Evolutionary conservation across 2,329 filamentous ascomycete genomes (phyloP), one percentile per base, ranked within the genome.

Genomic region (Arthrobotrys megalospora): DNA sequence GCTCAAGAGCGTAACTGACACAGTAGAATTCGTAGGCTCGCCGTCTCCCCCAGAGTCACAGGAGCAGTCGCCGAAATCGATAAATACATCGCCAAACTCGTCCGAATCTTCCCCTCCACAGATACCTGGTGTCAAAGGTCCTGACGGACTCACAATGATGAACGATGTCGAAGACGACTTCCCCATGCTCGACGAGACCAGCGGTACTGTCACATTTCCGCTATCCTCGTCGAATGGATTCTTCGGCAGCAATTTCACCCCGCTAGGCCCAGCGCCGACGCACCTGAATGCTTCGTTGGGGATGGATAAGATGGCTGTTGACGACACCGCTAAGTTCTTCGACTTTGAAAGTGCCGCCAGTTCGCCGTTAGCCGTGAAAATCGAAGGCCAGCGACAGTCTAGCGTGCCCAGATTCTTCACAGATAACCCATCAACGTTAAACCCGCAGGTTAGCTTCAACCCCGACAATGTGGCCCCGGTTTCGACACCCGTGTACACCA

Each of bases 291-390:
- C 63, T 6, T 68, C 69, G n/a, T 14, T 72, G 11, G 68, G 68
- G 10, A 41, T 70, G 24, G 76, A 79, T 34, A 79, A 68, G 36
- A 72, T 79, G 68, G 45, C 47, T n/a, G 68, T 73, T 34, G 76
- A 73, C 36, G 76, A 79, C 14, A 64, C 76, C 7, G 66, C 62
- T 2, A 70, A 79, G 58, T 80, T 76, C 48, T 80, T 80, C 63
- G 80, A 80, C 43, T 80, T 80, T 34, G 77, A 76, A 21, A 80
- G 80, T 43, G 80, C 80, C 19, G 80, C 80, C 7, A 80, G 80
- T 58, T 80, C 80, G 12, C 80, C 80, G 1, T 34, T 79, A 45
- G 76, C 76, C n/a, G 73, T 79, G 0, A 73, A 72, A 32, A 50
- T 69, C 12, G 76, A 73, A 32, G 65, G 41, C 38, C 73, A 77